These are phyloP conservation scores for Rutstroemia sydowiana DNA, from an alignment of 2,329 filamentous ascomycete genomes.

Conservation along the genomic window DNA sequence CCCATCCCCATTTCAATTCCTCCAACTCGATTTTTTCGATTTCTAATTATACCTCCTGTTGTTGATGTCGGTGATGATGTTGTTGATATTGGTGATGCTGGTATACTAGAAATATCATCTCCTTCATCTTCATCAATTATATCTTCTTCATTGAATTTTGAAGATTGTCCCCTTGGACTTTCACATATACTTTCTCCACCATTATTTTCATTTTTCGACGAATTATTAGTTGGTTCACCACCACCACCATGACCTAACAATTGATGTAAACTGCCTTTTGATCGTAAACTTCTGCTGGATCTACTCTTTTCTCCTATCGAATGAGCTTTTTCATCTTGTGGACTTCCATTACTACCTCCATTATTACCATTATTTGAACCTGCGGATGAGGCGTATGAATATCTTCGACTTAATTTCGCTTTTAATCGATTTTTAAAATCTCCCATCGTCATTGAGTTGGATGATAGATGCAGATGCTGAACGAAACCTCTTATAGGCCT, in stretches of 20 bases:
- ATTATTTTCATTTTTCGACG: neutral
- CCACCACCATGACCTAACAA: neutral
- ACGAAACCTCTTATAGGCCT: neutral
- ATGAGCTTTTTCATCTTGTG: neutral
- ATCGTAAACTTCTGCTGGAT: conserved; percentile 1
- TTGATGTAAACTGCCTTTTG: conserved; percentile 1
- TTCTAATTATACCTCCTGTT: too few species aligned
- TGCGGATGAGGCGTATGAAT: neutral
- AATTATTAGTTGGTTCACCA: neutral
- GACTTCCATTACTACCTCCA: neutral
- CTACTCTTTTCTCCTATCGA: neutral
- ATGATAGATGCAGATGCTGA: neutral
- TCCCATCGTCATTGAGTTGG: conserved; percentile 5
- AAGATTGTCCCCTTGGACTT: neutral
- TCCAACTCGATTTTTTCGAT: too few species aligned
- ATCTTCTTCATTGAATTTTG: too few species aligned
- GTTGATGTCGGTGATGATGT: neutral
- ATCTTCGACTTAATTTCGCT: conserved; percentile 10
- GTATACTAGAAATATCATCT: neutral
- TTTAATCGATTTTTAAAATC: conserved; percentile 9
- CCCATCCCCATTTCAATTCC: neutral
- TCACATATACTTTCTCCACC: neutral
- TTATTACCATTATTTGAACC: conserved; percentile 1
- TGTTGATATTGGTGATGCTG: neutral
- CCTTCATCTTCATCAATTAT: neutral